Conservation (phyloP, 2,329 filamentous ascomycete genomes). For the Penicillium capsulatum region DNA sequence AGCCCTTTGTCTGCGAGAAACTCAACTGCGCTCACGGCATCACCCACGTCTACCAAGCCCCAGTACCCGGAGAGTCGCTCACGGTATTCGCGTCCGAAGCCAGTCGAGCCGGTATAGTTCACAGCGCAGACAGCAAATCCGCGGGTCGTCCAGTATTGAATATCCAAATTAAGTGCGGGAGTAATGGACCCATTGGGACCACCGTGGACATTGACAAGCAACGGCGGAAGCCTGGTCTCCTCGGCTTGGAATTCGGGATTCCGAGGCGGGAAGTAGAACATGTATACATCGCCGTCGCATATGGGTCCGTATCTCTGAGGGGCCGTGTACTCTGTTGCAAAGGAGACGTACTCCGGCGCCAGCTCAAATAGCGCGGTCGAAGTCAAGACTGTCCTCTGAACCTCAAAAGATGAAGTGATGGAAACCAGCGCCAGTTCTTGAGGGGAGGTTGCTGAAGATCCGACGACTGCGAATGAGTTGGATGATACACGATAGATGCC, state of each 20-base stretch:
- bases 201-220: conserved; percentile 51
- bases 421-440: conserved; percentile 19
- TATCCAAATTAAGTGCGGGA: conserved; percentile 43
- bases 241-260: conserved; percentile 45
- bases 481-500: conserved; percentile 16
- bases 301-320: conserved; percentile 29
- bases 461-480: conserved; percentile 19
- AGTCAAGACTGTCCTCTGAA: conserved; percentile 10
- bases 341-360: conserved; percentile 17
- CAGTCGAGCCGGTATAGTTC: conserved; percentile 53
- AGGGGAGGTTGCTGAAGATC: conserved; percentile 17
- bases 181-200: conserved; percentile 48
- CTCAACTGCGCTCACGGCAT: conserved; percentile 47
- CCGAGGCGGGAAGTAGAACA: conserved; percentile 49
- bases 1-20: conserved; percentile 40
- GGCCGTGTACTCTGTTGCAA: conserved; percentile 37
- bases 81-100: conserved; percentile 50
- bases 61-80: conserved; percentile 49
- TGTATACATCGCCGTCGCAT: conserved; percentile 34
- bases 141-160: conserved; percentile 53
- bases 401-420: conserved; percentile 8
- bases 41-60: conserved; percentile 51
- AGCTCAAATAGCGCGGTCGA: conserved; percentile 17
- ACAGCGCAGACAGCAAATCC: conserved; percentile 51
- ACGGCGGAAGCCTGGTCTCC: conserved; percentile 42